These are phyloP conservation scores for Penicillium alfredii DNA, from an alignment of 495 filamentous ascomycete genomes.

Conservation along the genomic window DNA sequence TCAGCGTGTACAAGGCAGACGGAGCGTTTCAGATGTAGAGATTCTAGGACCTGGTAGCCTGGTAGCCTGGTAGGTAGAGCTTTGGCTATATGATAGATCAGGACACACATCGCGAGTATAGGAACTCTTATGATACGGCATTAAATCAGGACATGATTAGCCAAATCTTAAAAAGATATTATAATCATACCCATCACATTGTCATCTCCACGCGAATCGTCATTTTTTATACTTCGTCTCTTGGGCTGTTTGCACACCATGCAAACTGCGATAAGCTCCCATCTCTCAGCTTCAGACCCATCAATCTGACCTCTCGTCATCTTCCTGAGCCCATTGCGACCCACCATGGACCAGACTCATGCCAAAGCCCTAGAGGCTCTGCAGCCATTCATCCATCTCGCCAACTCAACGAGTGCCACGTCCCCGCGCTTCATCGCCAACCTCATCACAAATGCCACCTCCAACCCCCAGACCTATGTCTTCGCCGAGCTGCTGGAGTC, in stretches of 20 bases:
- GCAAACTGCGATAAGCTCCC: slow-evolving; percentile 14
- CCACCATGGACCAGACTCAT: slow-evolving; percentile 70
- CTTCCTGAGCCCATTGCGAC: slow-evolving; percentile 14
- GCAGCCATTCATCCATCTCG: slow-evolving; percentile 80
- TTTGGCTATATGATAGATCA: too few relatives aligned
- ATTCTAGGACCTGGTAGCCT: too few relatives aligned
- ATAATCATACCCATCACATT: too few relatives aligned
- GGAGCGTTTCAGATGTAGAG: too few relatives aligned
- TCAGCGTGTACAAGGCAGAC: too few relatives aligned
- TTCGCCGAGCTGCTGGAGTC: slow-evolving; percentile 88
- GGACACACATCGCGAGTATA: too few relatives aligned
- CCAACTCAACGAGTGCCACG: slow-evolving; percentile 65
- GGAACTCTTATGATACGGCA: too few relatives aligned
- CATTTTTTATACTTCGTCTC: too few relatives aligned
- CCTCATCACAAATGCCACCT: slow-evolving; percentile 81
- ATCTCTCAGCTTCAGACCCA: not conserved
- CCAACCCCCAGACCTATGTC: slow-evolving; percentile 81
- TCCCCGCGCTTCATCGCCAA: slow-evolving; percentile 80
- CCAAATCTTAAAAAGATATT: too few relatives aligned
- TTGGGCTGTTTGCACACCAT: slow-evolving; percentile 19
- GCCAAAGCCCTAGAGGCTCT: slow-evolving; percentile 78
- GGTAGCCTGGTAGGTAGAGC: too few relatives aligned
- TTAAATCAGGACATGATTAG: too few relatives aligned
- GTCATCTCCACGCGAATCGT: too few relatives aligned
- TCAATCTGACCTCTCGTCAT: slow-evolving; percentile 6